Percentiles rank a stretch among this genome's conserved stretches.
Conservation (phyloP, 495 filamentous ascomycete genomes). For the Penicillium riverlandense region DNA sequence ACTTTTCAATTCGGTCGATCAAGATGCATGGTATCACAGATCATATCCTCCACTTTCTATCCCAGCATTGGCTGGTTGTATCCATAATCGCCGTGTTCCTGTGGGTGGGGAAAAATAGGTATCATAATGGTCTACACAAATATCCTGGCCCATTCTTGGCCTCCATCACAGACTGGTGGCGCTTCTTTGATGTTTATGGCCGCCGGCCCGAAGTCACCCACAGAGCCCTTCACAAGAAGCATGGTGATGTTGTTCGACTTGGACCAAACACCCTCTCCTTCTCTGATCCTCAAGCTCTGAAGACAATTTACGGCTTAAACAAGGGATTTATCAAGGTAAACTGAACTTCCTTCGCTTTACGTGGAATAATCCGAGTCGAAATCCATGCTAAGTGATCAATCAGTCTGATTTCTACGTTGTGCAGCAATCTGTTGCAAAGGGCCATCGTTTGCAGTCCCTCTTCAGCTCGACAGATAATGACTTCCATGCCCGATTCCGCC, state of each 20-base stretch:
- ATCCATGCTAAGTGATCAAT: too few species aligned
- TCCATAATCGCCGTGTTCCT: too few species aligned
- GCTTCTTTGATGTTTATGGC: constrained; percentile 57
- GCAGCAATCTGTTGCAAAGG: constrained; percentile 57
- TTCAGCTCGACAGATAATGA: constrained; percentile 56
- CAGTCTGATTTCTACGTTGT: constrained; percentile 62
- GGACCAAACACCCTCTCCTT: constrained; percentile 64
- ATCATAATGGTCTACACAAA: constrained; percentile 36
- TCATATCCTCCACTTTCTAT: too few species aligned
- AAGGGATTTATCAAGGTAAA: constrained; percentile 72
- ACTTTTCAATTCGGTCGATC: too few species aligned
- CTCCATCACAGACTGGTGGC: constrained; percentile 61
- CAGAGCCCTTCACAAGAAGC: constrained; percentile 57
- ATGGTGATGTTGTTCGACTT: constrained; percentile 65
- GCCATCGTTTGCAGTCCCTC: constrained; percentile 59
- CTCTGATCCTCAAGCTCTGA: constrained; percentile 58
- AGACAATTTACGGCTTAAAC: constrained; percentile 72
- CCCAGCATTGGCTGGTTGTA: too few species aligned
- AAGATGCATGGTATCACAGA: too few species aligned
- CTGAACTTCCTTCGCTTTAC: background rate
- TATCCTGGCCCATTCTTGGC: constrained; percentile 64
- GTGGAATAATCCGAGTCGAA: too few species aligned
- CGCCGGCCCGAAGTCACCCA: constrained; percentile 59
- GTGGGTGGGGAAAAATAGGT: too few species aligned
- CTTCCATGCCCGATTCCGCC: too few species aligned